A percentile compares a stretch with the other conserved stretches of the same genome.
Conservation (phyloP, 768 basidiomycete genomes). For the Serendipita sp. region DNA sequence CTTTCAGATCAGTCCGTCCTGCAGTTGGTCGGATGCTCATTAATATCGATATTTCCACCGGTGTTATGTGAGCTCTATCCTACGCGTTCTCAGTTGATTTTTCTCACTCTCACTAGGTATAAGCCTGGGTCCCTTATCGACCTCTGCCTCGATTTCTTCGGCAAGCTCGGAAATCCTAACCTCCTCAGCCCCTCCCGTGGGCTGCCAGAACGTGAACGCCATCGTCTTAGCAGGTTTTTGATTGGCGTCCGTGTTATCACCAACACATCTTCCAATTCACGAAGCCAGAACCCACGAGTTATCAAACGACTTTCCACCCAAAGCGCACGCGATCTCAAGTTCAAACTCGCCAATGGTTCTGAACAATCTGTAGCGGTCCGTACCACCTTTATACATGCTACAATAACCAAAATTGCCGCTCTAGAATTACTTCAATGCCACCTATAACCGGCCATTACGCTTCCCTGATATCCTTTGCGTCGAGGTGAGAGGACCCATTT, state of each 20-base stretch:
- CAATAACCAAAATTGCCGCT: not conserved
- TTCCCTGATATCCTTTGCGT: conserved; percentile 51
- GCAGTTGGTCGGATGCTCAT: conserved; percentile 45
- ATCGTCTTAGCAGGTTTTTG: conserved; percentile 40
- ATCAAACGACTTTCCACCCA: conserved; percentile 41
- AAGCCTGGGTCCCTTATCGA: conserved; percentile 41
- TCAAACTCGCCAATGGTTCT: conserved; percentile 41
- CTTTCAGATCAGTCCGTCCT: conserved; percentile 39
- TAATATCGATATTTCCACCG: conserved; percentile 66
- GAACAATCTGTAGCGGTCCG: conserved; percentile 6
- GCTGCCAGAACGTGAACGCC: conserved; percentile 35
- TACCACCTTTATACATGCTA: conserved; percentile 33
- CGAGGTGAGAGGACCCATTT: conserved; percentile 30
- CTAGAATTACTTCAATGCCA: conserved; percentile 36
- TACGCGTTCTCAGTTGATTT: not conserved
- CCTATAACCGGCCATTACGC: conserved; percentile 35
- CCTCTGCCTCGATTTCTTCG: conserved; percentile 41
- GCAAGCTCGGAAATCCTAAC: conserved; percentile 14
- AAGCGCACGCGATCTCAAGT: conserved; percentile 38
- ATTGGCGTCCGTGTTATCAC: conserved; percentile 36
- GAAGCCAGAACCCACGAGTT: conserved; percentile 27
- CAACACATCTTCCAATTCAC: conserved; percentile 14
- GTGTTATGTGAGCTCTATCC: conserved; percentile 31
- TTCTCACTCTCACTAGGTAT: conserved; percentile 21
- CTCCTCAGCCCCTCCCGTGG: conserved; percentile 25